These are phyloP conservation scores for Adansonia madagascariensis DNA, from an alignment of 441 rosid species.

Conservation along the genomic window DNA sequence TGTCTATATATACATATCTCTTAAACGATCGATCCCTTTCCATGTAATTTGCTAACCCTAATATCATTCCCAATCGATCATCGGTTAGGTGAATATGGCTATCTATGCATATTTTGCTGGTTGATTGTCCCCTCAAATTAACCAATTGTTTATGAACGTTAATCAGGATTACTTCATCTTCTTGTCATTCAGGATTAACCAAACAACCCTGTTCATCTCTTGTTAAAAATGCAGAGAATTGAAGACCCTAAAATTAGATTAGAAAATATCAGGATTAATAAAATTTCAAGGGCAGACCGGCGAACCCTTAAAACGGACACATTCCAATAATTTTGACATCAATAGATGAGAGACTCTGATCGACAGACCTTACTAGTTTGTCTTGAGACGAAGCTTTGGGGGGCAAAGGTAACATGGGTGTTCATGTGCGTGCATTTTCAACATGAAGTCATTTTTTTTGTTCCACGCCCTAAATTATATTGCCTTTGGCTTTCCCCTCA, in stretches of 20 bases:
- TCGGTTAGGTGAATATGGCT: neutral
- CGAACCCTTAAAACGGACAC: neutral
- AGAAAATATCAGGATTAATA: too few relatives aligned
- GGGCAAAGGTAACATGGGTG: slow-evolving; percentile 3
- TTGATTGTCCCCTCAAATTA: neutral
- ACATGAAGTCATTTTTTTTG: too few relatives aligned
- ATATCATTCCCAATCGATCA: neutral
- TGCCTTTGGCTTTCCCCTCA: too few relatives aligned
- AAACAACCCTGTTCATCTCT: neutral
- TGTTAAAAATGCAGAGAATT: neutral
- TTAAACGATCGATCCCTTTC: neutral
- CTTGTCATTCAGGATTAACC: neutral
- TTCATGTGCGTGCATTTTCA: neutral
- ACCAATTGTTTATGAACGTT: neutral
- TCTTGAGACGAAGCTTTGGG: neutral
- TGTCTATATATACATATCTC: neutral
- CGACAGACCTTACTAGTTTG: neutral
- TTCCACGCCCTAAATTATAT: too few relatives aligned
- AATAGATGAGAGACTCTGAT: neutral
- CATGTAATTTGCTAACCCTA: neutral
- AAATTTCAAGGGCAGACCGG: neutral
- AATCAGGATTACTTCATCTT: neutral
- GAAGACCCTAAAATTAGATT: neutral
- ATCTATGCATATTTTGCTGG: neutral
- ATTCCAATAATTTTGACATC: neutral